phyloP scores from a whole-genome alignment of 768 basidiomycete genomes.

The Chiua virens region DNA sequence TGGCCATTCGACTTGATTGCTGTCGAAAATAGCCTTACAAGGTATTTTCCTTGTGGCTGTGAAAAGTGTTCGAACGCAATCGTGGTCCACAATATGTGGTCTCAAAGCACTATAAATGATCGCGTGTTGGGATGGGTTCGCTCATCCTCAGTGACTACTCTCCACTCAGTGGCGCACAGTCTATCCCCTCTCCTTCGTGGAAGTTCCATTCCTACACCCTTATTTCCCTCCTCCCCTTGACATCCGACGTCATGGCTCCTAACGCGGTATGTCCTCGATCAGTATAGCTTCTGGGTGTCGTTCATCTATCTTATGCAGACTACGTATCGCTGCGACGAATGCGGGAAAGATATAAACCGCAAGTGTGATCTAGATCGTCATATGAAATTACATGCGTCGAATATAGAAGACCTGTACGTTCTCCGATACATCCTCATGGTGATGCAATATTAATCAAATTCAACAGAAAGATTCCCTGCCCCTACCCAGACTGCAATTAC shows the following conservation, averaged over 20 bases:
- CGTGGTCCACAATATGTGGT: conserved; percentile 16
- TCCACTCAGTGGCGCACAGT: neutral
- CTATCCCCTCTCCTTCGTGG: neutral
- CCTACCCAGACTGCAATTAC: conserved; percentile 18
- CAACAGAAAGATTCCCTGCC: conserved; percentile 26
- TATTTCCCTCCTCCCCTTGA: neutral
- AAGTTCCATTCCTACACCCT: no score
- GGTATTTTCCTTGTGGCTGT: conserved; percentile 18
- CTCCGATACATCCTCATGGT: no score
- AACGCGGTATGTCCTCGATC: conserved; percentile 4
- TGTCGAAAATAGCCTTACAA: conserved; percentile 15
- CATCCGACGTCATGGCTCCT: no score
- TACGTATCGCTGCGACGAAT: conserved; percentile 10
- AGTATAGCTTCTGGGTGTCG: neutral
- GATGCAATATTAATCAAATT: conserved; percentile 1
- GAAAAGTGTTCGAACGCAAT: conserved; percentile 27
- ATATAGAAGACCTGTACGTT: conserved; percentile 28
- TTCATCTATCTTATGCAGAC: conserved; percentile 5
- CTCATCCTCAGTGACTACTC: conserved; percentile 1
- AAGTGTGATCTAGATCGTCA: conserved; percentile 30
- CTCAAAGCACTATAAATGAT: conserved; percentile 20
- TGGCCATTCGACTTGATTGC: conserved; percentile 20
- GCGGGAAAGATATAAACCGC: conserved; percentile 17
- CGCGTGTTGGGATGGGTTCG: neutral
- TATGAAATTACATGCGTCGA: conserved; percentile 19